These are phyloP conservation scores for Puccinia coronata DNA, from an alignment of 1,284 basidiomycete species.

Conservation along the genomic window DNA sequence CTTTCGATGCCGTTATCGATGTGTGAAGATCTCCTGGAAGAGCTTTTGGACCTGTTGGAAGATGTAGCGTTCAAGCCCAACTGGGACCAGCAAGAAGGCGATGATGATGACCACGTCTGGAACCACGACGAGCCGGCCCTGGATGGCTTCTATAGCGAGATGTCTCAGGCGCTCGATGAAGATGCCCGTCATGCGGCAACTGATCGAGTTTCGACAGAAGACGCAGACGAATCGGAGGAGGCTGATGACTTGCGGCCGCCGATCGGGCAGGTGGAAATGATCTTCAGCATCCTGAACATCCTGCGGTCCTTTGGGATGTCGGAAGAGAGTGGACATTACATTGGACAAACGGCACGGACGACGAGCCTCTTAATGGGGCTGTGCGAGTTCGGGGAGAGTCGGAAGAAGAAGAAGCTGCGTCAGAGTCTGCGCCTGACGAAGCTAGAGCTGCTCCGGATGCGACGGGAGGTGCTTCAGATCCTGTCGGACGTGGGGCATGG, in stretches of 20 bases:
- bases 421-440: conserved; percentile 52
- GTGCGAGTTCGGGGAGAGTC: conserved; percentile 20
- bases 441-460: conserved; percentile 66
- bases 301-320: conserved; percentile 49
- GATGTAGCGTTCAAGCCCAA: conserved; percentile 69
- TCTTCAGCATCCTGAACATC: conserved; percentile 49
- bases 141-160: conserved; percentile 23
- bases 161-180: conserved; percentile 36
- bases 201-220: not conserved
- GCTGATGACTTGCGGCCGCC: conserved; percentile 14
- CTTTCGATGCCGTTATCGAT: conserved; percentile 70
- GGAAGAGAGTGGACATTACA: conserved; percentile 23
- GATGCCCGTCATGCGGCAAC: conserved; percentile 6
- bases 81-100: conserved; percentile 4
- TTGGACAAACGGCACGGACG: conserved; percentile 18
- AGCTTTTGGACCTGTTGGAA: conserved; percentile 81
- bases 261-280: conserved; percentile 38
- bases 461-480: conserved; percentile 75
- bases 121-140: not conserved
- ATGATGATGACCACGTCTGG: conserved; percentile 1
- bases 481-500: conserved; percentile 69
- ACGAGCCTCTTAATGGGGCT: conserved; percentile 22
- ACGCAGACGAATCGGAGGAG: conserved; percentile 17
- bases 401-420: not conserved
- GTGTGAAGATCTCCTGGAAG: conserved; percentile 79